Base-by-base conservation (phyloP, 805 yeast genomes). In the Wickerhamomyces xylosicus region DNA sequence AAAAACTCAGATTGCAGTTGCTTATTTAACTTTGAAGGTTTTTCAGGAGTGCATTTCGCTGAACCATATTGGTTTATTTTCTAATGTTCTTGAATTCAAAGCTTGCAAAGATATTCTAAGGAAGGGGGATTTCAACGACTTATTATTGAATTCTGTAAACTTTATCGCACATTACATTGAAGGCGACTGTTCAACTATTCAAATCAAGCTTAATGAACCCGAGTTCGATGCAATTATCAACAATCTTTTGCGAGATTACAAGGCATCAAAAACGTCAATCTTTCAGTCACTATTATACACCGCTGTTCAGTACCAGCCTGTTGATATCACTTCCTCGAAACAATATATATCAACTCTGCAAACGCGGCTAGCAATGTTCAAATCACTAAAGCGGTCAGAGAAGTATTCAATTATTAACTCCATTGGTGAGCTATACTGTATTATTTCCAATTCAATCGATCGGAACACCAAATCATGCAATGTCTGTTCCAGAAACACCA, bases 341-440 rank as follows among this genome's bases (percentile, higher is more conserved):
- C 21, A 33, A 6, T 14, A 33, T 7, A 18, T 19, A 5, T 14
- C 9, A 5, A 8, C 34, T 8, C 7, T 19, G 7, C 22, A 33
- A 16, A 18, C 34, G n/a, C 31, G 16, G 20, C 3, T 13, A 35
- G 9, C 19, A 36, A 5, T 10, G 9, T n/a, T 4, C 19, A n/a
- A 10, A 25, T 37, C 16, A 25, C 14, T 9, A 19, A 36, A 3
- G 3, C 16, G 7, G 13, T 34, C 3, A 6, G 40, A 49, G 18
- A 43, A 41, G 15, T 40, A 47, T 33, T 37, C 38, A 3, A n/a
- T 67, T 2, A 43, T 71, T 1, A 47, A 59, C 2, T 58, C 69
- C 0, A 39, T 71, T 14, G 64, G 69, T n/a, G 47, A 62, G 20
- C 58, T 59, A 25, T 56, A 67, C 3, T 70, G 76, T 44, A 40